A percentile compares a stretch with the other conserved stretches of the same genome.
These are phyloP conservation scores for Candida chauliodis DNA, from an alignment of 805 yeast species.

Conservation along the genomic window DNA sequence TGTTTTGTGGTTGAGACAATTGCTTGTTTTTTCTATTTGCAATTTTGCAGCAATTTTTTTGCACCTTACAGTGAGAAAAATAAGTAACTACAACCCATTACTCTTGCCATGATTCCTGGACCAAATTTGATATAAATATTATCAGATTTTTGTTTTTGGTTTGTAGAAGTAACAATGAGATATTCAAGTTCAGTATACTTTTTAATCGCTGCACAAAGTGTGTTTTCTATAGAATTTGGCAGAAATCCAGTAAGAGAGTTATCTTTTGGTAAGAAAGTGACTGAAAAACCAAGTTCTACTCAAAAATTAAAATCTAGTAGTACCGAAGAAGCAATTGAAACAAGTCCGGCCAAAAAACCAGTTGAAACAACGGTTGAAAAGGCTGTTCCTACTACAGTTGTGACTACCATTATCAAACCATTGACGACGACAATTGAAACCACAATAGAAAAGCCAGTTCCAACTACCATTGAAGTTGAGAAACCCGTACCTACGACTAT, in stretches of 20 bases:
- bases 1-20: too few relatives aligned
- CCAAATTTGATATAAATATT: too few relatives aligned
- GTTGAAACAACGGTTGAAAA: slow-evolving; percentile 4
- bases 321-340: not conserved
- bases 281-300: not conserved
- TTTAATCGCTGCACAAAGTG: slow-evolving; percentile 1
- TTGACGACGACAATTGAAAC: slow-evolving; percentile 1
- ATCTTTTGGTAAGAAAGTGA: not conserved
- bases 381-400: slow-evolving; percentile 1
- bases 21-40: not conserved
- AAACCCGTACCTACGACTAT: not conserved
- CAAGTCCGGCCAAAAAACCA: not conserved
- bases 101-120: too few relatives aligned
- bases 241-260: not conserved
- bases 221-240: slow-evolving; percentile 3
- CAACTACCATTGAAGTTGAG: slow-evolving; percentile 1
- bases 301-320: not conserved
- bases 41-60: not conserved
- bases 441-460: slow-evolving; percentile 3
- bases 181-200: not conserved
- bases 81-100: not conserved
- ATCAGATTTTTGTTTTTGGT: too few relatives aligned
- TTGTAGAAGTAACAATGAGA: too few relatives aligned
- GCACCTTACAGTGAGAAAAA: too few relatives aligned
- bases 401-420: not conserved